Percentiles rank a stretch among this genome's conserved stretches.
Evolutionary conservation across 768 basidiomycete genomes (phyloP).

Genomic region (Hericium rajendrae): DNA sequence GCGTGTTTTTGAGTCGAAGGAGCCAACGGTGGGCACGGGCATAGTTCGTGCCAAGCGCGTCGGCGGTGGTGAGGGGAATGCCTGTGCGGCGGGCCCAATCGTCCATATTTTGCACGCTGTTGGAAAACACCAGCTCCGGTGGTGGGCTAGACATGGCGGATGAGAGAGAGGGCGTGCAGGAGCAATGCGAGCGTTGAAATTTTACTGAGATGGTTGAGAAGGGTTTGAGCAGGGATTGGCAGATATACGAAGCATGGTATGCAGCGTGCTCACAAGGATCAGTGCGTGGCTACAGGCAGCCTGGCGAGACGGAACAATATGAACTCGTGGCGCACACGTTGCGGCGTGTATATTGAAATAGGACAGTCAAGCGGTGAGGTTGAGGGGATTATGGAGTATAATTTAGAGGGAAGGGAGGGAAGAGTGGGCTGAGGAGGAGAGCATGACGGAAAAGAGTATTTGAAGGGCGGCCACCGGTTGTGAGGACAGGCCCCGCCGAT

Average conservation of each 20-base stretch:
- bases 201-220: slow-evolving; percentile 3
- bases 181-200: slow-evolving; percentile 8
- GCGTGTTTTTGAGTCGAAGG: slow-evolving; percentile 46
- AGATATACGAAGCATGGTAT: background rate
- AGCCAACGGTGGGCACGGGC: slow-evolving; percentile 76
- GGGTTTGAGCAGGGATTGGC: slow-evolving; percentile 1
- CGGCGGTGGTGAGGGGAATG: slow-evolving; percentile 76
- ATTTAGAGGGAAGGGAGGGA: slow-evolving; percentile 14
- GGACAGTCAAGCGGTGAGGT: slow-evolving; percentile 7
- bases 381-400: background rate
- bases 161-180: background rate
- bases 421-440: slow-evolving; percentile 18
- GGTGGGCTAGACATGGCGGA: slow-evolving; percentile 21
- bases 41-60: slow-evolving; percentile 72
- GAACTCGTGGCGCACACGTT: background rate
- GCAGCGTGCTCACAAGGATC: background rate
- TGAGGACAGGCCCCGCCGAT: slow-evolving; percentile 42
- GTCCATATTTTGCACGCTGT: slow-evolving; percentile 74
- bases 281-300: background rate
- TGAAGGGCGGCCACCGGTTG: slow-evolving; percentile 38
- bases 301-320: background rate
- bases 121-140: slow-evolving; percentile 66
- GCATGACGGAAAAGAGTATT: slow-evolving; percentile 25
- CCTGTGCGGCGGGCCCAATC: slow-evolving; percentile 72
- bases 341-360: background rate